These are phyloP conservation scores for Cymbopogon citratus DNA, from an alignment of 176 grass and related monocot genomes.

Conservation along the genomic window DNA sequence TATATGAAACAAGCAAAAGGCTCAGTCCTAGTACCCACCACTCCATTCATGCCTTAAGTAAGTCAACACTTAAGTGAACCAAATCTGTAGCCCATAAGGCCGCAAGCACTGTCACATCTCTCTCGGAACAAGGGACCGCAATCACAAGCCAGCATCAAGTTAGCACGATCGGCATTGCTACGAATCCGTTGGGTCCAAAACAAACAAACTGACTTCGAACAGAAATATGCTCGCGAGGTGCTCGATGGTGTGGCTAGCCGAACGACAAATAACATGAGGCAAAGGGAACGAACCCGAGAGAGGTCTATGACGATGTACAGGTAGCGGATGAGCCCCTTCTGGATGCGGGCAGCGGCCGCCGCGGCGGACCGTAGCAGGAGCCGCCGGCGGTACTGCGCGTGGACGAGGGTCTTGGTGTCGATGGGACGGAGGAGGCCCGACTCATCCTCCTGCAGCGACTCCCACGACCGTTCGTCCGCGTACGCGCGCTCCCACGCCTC, in stretches of 20 bases:
- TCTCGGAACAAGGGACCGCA: neutral
- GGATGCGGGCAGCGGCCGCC: conserved; percentile 48
- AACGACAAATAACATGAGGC: neutral
- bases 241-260: neutral
- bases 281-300: conserved; percentile 53
- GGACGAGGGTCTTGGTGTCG: conserved; percentile 82
- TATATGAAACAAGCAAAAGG: neutral
- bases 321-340: conserved; percentile 96
- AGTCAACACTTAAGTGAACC: neutral
- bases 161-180: conserved; percentile 3
- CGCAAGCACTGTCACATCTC: neutral
- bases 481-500: conserved; percentile 97
- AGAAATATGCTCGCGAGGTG: neutral
- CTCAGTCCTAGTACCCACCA: neutral
- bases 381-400: conserved; percentile 86
- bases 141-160: neutral
- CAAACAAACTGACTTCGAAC: neutral
- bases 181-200: neutral
- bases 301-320: conserved; percentile 90
- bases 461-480: conserved; percentile 97
- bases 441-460: conserved; percentile 94
- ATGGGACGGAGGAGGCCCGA: conserved; percentile 82
- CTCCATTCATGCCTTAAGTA: neutral
- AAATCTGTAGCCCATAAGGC: neutral
- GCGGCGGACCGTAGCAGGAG: conserved; percentile 64